Conservation (phyloP, 306 rosid species). For the Lathyrus aphaca region DNA sequence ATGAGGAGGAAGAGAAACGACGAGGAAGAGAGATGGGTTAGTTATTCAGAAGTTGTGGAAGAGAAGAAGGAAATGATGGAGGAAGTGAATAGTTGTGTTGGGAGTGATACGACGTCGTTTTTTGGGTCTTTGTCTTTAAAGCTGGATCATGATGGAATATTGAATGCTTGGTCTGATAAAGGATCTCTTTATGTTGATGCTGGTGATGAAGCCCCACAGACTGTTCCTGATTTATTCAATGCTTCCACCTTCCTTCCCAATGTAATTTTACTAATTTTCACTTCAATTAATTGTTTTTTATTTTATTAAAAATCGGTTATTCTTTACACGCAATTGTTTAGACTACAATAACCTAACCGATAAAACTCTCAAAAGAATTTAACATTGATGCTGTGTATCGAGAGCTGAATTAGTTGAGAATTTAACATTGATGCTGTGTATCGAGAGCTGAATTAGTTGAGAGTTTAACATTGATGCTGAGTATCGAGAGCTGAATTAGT, state of each 20-base stretch:
- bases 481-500: no score
- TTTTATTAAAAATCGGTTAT: no score
- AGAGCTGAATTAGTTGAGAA: no score
- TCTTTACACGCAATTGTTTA: no score
- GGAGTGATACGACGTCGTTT: constrained; percentile 34
- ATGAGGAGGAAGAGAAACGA: constrained; percentile 64
- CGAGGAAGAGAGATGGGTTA: constrained; percentile 83
- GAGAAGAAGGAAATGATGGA: constrained; percentile 56
- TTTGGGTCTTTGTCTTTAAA: constrained; percentile 63
- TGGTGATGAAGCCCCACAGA: constrained; percentile 58
- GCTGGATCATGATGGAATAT: constrained; percentile 77
- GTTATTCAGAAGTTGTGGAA: constrained; percentile 84
- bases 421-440: no score
- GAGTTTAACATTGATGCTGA: no score
- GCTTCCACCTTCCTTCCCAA: constrained; percentile 26
- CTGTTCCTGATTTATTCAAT: constrained; percentile 61
- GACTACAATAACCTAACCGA: no score
- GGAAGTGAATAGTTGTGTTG: constrained; percentile 53
- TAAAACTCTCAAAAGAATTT: no score
- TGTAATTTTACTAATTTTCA: constrained; percentile 42
- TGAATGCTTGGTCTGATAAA: constrained; percentile 91
- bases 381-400: no score
- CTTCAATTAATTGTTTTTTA: not conserved
- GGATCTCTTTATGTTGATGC: constrained; percentile 68
- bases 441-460: no score